A percentile compares a stretch with the other conserved stretches of the same genome.
These are phyloP conservation scores for Hansfordia pulvinata DNA, from an alignment of 2,329 filamentous ascomycete species.

Conservation along the genomic window DNA sequence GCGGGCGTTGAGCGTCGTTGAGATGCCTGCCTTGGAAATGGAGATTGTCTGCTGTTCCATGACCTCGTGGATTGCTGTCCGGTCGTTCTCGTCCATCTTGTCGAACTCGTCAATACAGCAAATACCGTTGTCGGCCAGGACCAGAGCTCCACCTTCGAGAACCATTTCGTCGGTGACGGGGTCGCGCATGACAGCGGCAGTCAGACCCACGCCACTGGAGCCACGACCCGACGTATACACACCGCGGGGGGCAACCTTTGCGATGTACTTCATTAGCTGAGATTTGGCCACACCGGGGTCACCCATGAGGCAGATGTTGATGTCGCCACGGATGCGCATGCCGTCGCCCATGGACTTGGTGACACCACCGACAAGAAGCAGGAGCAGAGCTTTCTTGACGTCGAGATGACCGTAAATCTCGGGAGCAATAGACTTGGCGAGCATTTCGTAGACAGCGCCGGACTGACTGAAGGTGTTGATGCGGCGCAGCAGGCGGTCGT, in stretches of 20 bases:
- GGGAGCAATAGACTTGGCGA: conserved; percentile 90
- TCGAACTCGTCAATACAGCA: conserved; percentile 82
- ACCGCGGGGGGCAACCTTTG: conserved; percentile 89
- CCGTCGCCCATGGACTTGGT: conserved; percentile 95
- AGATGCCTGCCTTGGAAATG: conserved; percentile 63
- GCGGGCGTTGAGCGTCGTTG: conserved; percentile 77
- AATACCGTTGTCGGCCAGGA: conserved; percentile 71
- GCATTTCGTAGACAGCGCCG: conserved; percentile 88
- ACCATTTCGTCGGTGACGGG: conserved; percentile 79
- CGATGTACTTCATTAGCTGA: conserved; percentile 94
- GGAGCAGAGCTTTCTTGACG: conserved; percentile 94
- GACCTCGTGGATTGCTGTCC: conserved; percentile 75
- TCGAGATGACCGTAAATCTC: conserved; percentile 95
- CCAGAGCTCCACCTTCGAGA: conserved; percentile 65
- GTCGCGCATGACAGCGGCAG: conserved; percentile 72
- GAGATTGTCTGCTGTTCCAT: conserved; percentile 84
- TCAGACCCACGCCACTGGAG: conserved; percentile 71
- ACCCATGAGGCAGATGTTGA: conserved; percentile 98
- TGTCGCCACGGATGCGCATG: conserved; percentile 97
- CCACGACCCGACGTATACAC: conserved; percentile 74
- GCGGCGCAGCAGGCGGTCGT: conserved; percentile 63
- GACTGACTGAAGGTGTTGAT: conserved; percentile 78
- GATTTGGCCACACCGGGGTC: conserved; percentile 99
- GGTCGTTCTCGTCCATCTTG: conserved; percentile 79
- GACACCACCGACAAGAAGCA: conserved; percentile 90